Evolutionary conservation across 768 basidiomycete species (phyloP), one percentile per base, ranked within the genome.

Genomic region (Suillus alpinus): DNA sequence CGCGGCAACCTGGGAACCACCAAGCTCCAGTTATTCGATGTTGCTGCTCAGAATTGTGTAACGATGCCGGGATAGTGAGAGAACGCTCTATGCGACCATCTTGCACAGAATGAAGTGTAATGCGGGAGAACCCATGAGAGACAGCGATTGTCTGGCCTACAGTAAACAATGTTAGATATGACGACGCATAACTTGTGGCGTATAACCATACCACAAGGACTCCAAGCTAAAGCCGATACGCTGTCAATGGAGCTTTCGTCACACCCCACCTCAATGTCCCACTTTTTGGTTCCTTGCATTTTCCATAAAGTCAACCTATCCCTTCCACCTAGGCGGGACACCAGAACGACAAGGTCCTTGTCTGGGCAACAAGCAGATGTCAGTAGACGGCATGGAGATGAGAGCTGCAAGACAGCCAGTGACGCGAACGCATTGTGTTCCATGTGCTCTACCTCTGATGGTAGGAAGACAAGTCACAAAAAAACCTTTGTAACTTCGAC

Each of bases 221-320:
- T 92, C 92, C 92, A 94, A 13, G 83, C 83, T 36, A 94, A 67
- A 50, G 77, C 85, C 46, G 82, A 77, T 32, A 90, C 81, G 58
- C 82, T 80, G 50, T 82, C 80, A 44, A 75, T 77, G 32, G 71
- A 72, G 56, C 74, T 69, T 62, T 82, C 78, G 44, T 78, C 75
- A 39, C 69, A 65, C 34, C 82, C 83, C n/a, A 89, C 78, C 65
- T 88, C 87, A 40, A 91, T 80, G 67, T 94, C 91, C 92, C 92
- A 94, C 63, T 88, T 86, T 72, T 86, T 92, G 7, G 84, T 75
- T 18, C 92, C 91, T 64, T 88, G 86, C 71, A 86, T 83, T 66
- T 91, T 92, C 90, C 90, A 94, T 40, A 94, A 77, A 64, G 86
- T 85, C 68, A 93, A 72, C 62, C 85, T 81, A 68, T 92, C 89